phyloP scores from a whole-genome alignment of 148 eudicot species.

The Pharnaceum exiguum region DNA sequence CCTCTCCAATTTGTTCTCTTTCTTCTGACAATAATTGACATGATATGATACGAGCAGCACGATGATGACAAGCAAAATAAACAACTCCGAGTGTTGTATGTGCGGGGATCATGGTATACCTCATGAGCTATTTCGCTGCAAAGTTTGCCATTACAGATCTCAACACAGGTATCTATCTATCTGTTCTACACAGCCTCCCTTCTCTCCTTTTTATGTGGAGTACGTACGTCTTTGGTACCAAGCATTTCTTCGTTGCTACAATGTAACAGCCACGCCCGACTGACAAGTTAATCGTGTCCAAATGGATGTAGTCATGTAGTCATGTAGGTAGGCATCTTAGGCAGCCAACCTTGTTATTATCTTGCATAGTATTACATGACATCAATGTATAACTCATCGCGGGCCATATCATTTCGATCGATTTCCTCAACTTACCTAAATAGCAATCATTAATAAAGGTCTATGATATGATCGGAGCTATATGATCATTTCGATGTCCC shows the following conservation, averaged over 20 bases:
- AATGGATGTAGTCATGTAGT: too few species aligned
- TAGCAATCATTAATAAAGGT: too few species aligned
- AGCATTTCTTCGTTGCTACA: background rate
- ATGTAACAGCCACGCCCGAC: too few species aligned
- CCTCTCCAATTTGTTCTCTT: background rate
- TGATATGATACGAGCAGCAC: background rate
- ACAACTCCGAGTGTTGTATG: conserved; percentile 69
- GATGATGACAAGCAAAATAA: conserved; percentile 18
- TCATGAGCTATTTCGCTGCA: conserved; percentile 65
- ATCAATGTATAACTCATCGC: too few species aligned
- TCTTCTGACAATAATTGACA: background rate
- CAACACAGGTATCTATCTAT: conserved; percentile 58
- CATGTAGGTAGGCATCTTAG: too few species aligned
- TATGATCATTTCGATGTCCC: too few species aligned
- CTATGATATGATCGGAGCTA: too few species aligned
- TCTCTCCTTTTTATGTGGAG: background rate
- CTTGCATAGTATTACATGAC: too few species aligned
- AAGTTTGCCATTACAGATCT: conserved; percentile 63
- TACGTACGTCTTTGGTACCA: background rate
- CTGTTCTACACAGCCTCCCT: background rate
- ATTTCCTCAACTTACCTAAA: too few species aligned
- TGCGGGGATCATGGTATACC: conserved; percentile 73
- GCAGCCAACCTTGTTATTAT: too few species aligned
- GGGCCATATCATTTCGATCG: too few species aligned
- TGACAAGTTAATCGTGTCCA: too few species aligned